These are phyloP conservation scores for Lumnitzera littorea DNA, from an alignment of 345 rosid species.

Conservation along the genomic window DNA sequence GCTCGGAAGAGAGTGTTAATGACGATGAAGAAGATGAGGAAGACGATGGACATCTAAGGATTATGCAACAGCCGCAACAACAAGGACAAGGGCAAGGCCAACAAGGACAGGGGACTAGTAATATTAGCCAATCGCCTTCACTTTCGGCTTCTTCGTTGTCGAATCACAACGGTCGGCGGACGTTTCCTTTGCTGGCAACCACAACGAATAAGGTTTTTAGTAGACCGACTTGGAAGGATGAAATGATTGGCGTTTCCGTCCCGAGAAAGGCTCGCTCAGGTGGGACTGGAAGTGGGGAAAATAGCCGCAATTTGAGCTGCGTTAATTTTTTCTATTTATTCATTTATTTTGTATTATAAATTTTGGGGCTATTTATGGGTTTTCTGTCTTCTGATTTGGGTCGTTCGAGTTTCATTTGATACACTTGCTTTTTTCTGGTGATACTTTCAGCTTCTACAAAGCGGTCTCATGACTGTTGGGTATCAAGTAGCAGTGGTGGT, in stretches of 20 bases:
- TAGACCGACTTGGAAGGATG: conserved; percentile 71
- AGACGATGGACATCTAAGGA: conserved; percentile 26
- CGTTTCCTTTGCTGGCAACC: conserved; percentile 53
- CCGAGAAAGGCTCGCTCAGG: conserved; percentile 99
- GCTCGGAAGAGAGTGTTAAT: conserved; percentile 87
- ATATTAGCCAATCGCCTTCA: conserved; percentile 24
- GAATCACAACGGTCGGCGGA: conserved; percentile 53
- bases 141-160: conserved; percentile 42
- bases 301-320: background rate
- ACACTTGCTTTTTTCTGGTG: background rate
- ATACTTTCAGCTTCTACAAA: conserved; percentile 60
- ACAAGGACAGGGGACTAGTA: conserved; percentile 48
- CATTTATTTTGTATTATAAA: too few relatives aligned
- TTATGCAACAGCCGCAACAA: conserved; percentile 22
- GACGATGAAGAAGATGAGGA: conserved; percentile 90
- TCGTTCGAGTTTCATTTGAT: background rate
- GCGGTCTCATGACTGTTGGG: conserved; percentile 91
- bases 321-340: too few relatives aligned
- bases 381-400: background rate
- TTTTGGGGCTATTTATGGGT: background rate
- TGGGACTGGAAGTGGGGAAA: conserved; percentile 67
- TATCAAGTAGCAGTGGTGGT: conserved; percentile 35
- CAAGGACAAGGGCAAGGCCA: conserved; percentile 21
- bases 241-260: conserved; percentile 95
- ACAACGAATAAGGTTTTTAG: conserved; percentile 47